These are phyloP conservation scores for Thielaviopsis euricoi DNA, from an alignment of 2,329 filamentous ascomycete genomes.

Conservation along the genomic window DNA sequence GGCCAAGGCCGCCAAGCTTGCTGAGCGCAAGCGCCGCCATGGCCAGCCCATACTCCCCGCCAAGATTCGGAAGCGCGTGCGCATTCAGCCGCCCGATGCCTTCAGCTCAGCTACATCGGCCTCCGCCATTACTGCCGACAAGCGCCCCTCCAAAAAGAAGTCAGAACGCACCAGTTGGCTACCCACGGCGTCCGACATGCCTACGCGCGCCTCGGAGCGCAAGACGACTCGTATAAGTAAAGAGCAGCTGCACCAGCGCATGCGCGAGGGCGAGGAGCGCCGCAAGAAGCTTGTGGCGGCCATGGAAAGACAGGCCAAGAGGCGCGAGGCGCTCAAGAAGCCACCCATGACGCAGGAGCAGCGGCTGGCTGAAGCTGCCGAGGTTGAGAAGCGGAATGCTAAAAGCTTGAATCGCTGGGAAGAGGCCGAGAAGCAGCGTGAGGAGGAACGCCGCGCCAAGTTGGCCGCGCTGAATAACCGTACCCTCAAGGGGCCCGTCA, in stretches of 20 bases:
- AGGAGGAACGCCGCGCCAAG: constrained; percentile 67
- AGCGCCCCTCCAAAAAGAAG: constrained; percentile 38
- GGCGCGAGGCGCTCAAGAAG: constrained; percentile 57
- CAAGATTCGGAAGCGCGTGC: constrained; percentile 58
- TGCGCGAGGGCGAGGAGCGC: constrained; percentile 55
- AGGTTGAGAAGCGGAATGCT: constrained; percentile 71
- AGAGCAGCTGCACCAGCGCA: constrained; percentile 49
- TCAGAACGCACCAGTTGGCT: constrained; percentile 44
- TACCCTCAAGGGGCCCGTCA: constrained; percentile 72
- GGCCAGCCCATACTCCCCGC: constrained; percentile 57
- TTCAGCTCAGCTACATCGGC: constrained; percentile 21
- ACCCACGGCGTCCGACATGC: constrained; percentile 35
- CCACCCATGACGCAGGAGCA: constrained; percentile 77
- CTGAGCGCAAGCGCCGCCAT: constrained; percentile 58
- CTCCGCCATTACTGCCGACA: constrained; percentile 19
- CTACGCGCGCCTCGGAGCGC: constrained; percentile 40
- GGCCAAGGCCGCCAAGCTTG: constrained; percentile 49
- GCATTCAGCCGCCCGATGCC: constrained; percentile 39
- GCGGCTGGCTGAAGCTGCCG: constrained; percentile 63
- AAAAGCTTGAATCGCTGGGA: constrained; percentile 92
- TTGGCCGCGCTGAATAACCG: constrained; percentile 78
- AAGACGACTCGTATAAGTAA: constrained; percentile 42
- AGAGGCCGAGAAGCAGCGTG: constrained; percentile 73
- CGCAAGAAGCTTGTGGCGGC: constrained; percentile 52
- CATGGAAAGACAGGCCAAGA: constrained; percentile 53